phyloP scores from a whole-genome alignment of 768 basidiomycete genomes.

The Suillus subluteus region DNA sequence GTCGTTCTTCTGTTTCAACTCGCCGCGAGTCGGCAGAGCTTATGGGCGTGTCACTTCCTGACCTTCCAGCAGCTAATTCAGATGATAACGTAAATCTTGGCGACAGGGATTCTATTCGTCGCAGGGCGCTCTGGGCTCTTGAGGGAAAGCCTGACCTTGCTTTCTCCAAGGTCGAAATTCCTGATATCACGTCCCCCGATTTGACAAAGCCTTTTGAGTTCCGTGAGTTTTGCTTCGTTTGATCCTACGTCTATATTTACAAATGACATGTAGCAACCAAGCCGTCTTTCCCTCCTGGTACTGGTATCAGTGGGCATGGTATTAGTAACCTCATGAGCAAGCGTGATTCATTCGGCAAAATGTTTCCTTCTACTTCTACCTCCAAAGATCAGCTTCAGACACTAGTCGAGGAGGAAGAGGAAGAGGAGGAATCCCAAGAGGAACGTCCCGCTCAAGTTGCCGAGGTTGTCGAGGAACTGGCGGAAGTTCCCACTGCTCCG shows the following conservation, averaged over 20 bases:
- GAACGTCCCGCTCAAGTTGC: slow-evolving; percentile 18
- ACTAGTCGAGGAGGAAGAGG: slow-evolving; percentile 85
- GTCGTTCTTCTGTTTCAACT: slow-evolving; percentile 87
- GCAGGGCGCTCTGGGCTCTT: slow-evolving; percentile 82
- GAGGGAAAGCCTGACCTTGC: slow-evolving; percentile 80
- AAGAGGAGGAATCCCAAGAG: slow-evolving; percentile 34
- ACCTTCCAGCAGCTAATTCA: slow-evolving; percentile 59
- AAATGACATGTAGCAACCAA: slow-evolving; percentile 51
- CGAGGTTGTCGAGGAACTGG: slow-evolving; percentile 19
- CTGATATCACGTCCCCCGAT: slow-evolving; percentile 68
- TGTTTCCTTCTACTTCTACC: slow-evolving; percentile 58
- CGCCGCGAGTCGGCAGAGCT: slow-evolving; percentile 88
- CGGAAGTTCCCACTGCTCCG: slow-evolving; percentile 28
- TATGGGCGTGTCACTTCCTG: slow-evolving; percentile 80
- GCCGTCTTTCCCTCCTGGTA: slow-evolving; percentile 57
- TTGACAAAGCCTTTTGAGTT: slow-evolving; percentile 66
- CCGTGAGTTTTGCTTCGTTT: slow-evolving; percentile 48
- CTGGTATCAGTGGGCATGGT: slow-evolving; percentile 44
- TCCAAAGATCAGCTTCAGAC: slow-evolving; percentile 81
- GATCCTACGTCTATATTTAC: slow-evolving; percentile 5
- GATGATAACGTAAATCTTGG: slow-evolving; percentile 72
- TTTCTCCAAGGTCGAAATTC: slow-evolving; percentile 82
- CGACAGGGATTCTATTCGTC: slow-evolving; percentile 78
- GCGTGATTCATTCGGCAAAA: slow-evolving; percentile 81
- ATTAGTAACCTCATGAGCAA: slow-evolving; percentile 55